phyloP scores from a whole-genome alignment of 345 rosid species.

The Citrus australasica region DNA sequence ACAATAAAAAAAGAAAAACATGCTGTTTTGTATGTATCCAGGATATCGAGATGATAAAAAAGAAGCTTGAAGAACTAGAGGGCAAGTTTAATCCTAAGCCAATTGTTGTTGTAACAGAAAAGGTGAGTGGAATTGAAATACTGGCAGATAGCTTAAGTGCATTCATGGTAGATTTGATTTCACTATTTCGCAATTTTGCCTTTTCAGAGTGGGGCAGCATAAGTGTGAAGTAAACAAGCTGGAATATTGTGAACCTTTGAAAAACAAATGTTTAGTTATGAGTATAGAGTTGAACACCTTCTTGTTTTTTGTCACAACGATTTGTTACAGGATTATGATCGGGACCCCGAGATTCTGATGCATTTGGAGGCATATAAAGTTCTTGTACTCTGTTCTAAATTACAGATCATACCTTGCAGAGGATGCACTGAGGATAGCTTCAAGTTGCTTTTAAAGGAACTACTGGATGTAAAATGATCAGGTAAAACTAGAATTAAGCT shows the following conservation, averaged over 20 bases:
- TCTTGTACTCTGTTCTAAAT: conserved; percentile 57
- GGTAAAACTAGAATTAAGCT: conserved; percentile 8
- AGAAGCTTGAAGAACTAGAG: conserved; percentile 48
- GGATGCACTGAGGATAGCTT: conserved; percentile 37
- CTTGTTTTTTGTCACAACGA: not conserved
- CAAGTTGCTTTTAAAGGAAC: conserved; percentile 36
- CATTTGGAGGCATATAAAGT: conserved; percentile 44
- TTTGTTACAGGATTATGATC: conserved; percentile 60
- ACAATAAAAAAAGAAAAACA: not conserved
- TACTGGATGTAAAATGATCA: conserved; percentile 24
- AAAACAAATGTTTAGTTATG: not conserved
- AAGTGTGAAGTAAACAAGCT: not conserved
- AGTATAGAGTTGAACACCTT: not conserved
- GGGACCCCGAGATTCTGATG: conserved; percentile 63
- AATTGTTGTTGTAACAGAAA: conserved; percentile 62
- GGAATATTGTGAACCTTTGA: not conserved
- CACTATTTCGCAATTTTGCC: not conserved
- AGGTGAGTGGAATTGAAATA: conserved; percentile 35
- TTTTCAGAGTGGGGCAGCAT: not conserved
- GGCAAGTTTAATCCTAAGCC: conserved; percentile 44
- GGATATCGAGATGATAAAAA: conserved; percentile 55
- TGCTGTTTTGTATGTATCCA: conserved; percentile 19
- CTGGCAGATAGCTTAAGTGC: not conserved
- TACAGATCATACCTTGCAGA: conserved; percentile 43
- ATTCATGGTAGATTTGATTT: not conserved